A percentile compares a stretch with the other conserved stretches of the same genome.
Conservation (phyloP, 2,329 filamentous ascomycete genomes). For the Pyricularia sp. region DNA sequence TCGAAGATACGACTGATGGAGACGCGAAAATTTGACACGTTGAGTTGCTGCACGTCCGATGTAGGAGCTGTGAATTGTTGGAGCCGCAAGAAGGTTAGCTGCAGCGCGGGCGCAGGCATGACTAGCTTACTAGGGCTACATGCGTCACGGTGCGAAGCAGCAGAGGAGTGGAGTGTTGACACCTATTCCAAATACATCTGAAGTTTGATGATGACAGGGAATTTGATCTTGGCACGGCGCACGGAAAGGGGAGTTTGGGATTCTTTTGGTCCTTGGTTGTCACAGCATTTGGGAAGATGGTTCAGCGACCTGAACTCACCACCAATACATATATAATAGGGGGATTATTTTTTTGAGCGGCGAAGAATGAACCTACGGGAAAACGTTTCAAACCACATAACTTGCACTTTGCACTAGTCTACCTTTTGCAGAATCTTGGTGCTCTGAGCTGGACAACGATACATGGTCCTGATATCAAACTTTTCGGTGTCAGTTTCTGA, state of each 20-base stretch:
- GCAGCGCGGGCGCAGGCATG: background rate
- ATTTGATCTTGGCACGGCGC: background rate
- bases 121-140: background rate
- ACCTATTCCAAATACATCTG: background rate
- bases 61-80: slow-evolving; percentile 1
- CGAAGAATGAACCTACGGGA: background rate
- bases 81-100: background rate
- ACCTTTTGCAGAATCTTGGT: background rate
- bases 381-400: background rate
- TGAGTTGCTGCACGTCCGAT: background rate
- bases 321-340: background rate
- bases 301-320: background rate
- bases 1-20: background rate
- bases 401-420: background rate
- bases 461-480: background rate
- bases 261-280: background rate
- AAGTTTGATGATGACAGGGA: background rate
- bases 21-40: background rate
- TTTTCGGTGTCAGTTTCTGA: background rate
- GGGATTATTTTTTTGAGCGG: background rate
- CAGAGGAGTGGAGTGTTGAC: background rate
- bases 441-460: background rate
- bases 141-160: background rate
- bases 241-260: background rate
- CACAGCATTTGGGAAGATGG: background rate